Conservation (phyloP, 371 early-diverging fungal species). For the Polyrhizophydium stewartii region DNA sequence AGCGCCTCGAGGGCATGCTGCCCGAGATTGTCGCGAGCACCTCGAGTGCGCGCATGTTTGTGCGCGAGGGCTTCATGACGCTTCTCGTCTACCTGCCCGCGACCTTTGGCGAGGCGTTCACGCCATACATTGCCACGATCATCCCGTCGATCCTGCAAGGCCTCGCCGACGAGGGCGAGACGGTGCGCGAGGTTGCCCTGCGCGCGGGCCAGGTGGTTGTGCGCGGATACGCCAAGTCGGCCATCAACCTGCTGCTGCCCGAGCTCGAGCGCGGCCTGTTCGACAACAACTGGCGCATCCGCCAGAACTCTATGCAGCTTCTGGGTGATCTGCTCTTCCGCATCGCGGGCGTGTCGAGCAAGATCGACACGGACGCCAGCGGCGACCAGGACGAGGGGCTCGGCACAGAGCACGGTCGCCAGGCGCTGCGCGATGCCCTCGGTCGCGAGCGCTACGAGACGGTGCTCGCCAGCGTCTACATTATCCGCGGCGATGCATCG, state of each 20-base stretch:
- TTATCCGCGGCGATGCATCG: slow-evolving; percentile 60
- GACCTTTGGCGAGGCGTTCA: slow-evolving; percentile 87
- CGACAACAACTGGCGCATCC: slow-evolving; percentile 92
- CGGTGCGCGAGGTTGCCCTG: slow-evolving; percentile 88
- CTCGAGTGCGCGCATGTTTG: slow-evolving; percentile 64
- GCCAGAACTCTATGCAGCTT: slow-evolving; percentile 90
- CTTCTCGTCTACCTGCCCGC: slow-evolving; percentile 92
- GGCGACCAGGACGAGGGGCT: slow-evolving; percentile 42
- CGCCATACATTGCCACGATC: slow-evolving; percentile 80
- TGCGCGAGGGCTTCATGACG: slow-evolving; percentile 96
- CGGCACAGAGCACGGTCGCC: slow-evolving; percentile 63
- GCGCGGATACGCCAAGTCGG: slow-evolving; percentile 78
- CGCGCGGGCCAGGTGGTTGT: slow-evolving; percentile 92
- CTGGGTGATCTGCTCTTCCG: slow-evolving; percentile 92
- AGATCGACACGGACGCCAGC: slow-evolving; percentile 26
- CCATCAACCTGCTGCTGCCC: slow-evolving; percentile 86
- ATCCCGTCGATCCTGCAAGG: slow-evolving; percentile 86
- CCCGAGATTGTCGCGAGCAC: slow-evolving; percentile 87
- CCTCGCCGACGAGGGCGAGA: slow-evolving; percentile 93
- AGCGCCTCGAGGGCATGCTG: slow-evolving; percentile 80
- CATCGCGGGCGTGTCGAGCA: slow-evolving; percentile 79
- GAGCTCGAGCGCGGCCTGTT: slow-evolving; percentile 88
- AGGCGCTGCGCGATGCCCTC: slow-evolving; percentile 74
- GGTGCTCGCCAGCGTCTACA: slow-evolving; percentile 90
- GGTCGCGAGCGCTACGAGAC: slow-evolving; percentile 83